A percentile compares a stretch with the other conserved stretches of the same genome.
phyloP scores from a whole-genome alignment of 495 filamentous ascomycete genomes.

The Penicillium waksmanii region DNA sequence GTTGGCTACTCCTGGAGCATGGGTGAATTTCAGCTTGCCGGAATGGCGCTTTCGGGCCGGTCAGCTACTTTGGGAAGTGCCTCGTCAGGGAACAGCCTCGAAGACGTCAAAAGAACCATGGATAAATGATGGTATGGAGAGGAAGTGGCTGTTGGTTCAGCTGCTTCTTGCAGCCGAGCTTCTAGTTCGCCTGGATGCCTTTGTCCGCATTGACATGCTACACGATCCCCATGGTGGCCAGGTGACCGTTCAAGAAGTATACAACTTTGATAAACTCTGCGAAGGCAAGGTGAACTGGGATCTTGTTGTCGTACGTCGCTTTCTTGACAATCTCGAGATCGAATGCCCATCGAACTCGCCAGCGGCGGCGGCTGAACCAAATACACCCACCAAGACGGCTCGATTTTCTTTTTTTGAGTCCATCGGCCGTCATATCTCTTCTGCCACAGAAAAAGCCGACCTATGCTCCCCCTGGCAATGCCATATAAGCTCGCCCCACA shows the following conservation, averaged over 20 bases:
- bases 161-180: slow-evolving; percentile 78
- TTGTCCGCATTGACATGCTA: slow-evolving; percentile 57
- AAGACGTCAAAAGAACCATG: slow-evolving; percentile 36
- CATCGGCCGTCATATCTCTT: slow-evolving; percentile 29
- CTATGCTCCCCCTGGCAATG: slow-evolving; percentile 40
- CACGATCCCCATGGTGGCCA: slow-evolving; percentile 50
- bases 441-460: slow-evolving; percentile 17
- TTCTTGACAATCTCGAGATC: slow-evolving; percentile 71
- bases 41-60: slow-evolving; percentile 81
- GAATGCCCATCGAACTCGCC: slow-evolving; percentile 26
- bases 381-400: slow-evolving; percentile 28
- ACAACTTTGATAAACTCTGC: slow-evolving; percentile 64
- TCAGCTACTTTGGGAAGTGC: slow-evolving; percentile 75
- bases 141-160: slow-evolving; percentile 81
- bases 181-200: slow-evolving; percentile 72
- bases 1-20: slow-evolving; percentile 54
- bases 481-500: slow-evolving; percentile 41
- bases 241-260: slow-evolving; percentile 61
- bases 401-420: slow-evolving; percentile 33
- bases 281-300: slow-evolving; percentile 79
- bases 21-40: slow-evolving; percentile 78
- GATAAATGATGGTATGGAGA: slow-evolving; percentile 51
- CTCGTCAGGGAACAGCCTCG: slow-evolving; percentile 42
- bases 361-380: slow-evolving; percentile 18
- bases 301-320: slow-evolving; percentile 71